A percentile compares a stretch with the other conserved stretches of the same genome.
These are phyloP conservation scores for Paecilomyces variotii DNA, from an alignment of 2,329 filamentous ascomycete species.

Conservation along the genomic window DNA sequence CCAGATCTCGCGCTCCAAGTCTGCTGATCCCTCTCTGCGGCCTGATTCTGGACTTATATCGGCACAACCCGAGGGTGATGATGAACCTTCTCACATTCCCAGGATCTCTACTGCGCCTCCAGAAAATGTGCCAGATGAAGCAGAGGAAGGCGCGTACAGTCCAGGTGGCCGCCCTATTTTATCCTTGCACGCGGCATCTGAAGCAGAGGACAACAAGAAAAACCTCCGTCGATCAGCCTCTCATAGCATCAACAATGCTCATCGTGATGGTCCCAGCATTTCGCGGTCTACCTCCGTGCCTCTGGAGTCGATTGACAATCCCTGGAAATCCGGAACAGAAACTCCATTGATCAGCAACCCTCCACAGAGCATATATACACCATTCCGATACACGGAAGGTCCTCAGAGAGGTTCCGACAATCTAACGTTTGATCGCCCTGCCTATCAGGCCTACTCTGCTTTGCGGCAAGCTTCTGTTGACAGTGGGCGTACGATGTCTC, in stretches of 20 bases:
- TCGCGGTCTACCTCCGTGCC: slow-evolving; percentile 19
- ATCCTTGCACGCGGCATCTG: slow-evolving; percentile 10
- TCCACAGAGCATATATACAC: slow-evolving; percentile 35
- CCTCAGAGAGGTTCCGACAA: slow-evolving; percentile 34
- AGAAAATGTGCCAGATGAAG: slow-evolving; percentile 6
- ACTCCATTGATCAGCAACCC: slow-evolving; percentile 29
- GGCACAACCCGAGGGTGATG: slow-evolving; percentile 18
- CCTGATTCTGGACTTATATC: slow-evolving; percentile 27
- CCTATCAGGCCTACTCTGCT: slow-evolving; percentile 41
- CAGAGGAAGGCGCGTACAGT: slow-evolving; percentile 38
- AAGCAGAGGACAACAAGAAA: slow-evolving; percentile 4
- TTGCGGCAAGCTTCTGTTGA: slow-evolving; percentile 38
- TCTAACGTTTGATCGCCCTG: slow-evolving; percentile 31
- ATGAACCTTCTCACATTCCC: slow-evolving; percentile 3
- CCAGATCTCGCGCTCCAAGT: not conserved
- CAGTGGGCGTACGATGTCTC: slow-evolving; percentile 36
- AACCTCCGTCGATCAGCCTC: slow-evolving; percentile 19
- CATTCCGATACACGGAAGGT: slow-evolving; percentile 38
- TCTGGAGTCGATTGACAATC: slow-evolving; percentile 14
- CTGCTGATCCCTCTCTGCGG: slow-evolving; percentile 3
- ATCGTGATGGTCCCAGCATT: not conserved
- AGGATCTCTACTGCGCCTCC: not conserved
- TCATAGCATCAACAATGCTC: slow-evolving; percentile 11
- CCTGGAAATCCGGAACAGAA: slow-evolving; percentile 12
- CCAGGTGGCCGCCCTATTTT: slow-evolving; percentile 47